These are phyloP conservation scores for Corylus americana DNA, from an alignment of 306 rosid genomes.

Conservation along the genomic window DNA sequence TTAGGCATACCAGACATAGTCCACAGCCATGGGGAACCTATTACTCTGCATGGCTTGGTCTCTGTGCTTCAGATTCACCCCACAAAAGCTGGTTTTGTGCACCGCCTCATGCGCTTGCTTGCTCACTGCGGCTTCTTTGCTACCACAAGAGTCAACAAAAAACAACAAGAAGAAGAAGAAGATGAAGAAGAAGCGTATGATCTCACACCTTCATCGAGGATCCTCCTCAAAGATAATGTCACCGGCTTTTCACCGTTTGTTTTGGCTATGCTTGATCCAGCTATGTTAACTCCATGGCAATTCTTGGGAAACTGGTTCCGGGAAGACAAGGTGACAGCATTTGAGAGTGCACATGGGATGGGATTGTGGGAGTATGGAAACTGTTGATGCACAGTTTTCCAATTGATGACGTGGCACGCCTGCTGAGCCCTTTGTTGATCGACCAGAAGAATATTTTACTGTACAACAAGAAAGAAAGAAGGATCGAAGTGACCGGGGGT, in stretches of 20 bases:
- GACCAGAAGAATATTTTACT: too few species aligned
- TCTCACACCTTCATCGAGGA: conserved; percentile 51
- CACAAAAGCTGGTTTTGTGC: conserved; percentile 10
- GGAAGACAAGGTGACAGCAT: conserved; percentile 15
- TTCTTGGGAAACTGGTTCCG: conserved; percentile 36
- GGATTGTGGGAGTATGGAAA: conserved; percentile 31
- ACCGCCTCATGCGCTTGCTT: conserved; percentile 40
- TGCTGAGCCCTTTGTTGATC: too few species aligned
- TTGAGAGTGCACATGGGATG: conserved; percentile 40
- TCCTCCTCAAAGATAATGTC: conserved; percentile 32
- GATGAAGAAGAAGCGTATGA: conserved; percentile 30
- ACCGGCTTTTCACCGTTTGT: conserved; percentile 21
- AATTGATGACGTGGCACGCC: too few species aligned
- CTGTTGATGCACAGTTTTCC: too few species aligned
- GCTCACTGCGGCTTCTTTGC: conserved; percentile 45
- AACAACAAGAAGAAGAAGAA: not conserved
- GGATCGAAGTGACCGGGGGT: too few species aligned
- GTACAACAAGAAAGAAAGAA: too few species aligned
- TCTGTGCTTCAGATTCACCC: conserved; percentile 41
- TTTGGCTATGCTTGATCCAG: conserved; percentile 17
- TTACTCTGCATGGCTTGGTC: conserved; percentile 39
- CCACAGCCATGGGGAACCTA: conserved; percentile 44
- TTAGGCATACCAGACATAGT: conserved; percentile 50
- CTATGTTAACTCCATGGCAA: conserved; percentile 28
- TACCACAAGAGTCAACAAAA: conserved; percentile 6